Evolutionary conservation across 2,329 filamentous ascomycete species (phyloP), one percentile per base, ranked within the genome.

Genomic region (Phialemonium atrogriseum): DNA sequence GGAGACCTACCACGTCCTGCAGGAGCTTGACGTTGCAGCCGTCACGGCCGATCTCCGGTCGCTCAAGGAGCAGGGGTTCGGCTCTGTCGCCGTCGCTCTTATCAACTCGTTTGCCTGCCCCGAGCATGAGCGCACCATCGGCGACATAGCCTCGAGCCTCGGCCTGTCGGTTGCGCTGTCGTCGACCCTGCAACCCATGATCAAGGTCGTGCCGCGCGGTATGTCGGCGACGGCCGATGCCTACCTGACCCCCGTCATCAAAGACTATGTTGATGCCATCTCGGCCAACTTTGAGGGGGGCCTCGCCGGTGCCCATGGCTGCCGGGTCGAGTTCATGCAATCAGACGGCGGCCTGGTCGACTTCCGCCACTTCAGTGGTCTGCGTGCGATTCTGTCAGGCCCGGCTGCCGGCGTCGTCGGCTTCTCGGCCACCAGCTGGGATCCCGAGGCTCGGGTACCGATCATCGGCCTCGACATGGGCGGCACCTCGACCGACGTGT

Each of bases 241-340:
- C 12, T 84, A 84, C 47, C 61, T 84, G 12, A 83, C 78, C 0
- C 79, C 79, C 0, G 73, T 75, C 2, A 84, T 84, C 41, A 70
- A 75, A 39, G 79, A 78, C 46, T 84, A 84, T 45, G 80, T 84
- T 34, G 64, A 70, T 25, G 74, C 76, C 2, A 81, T 84, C 45
- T 65, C 72, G 38, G 66, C 66, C 17, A 77, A 79, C 1, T 83
- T 84, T 42, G 64, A 73, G 40, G 76, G 78, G 13, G 73, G 75
- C 0, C 59, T 83, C 1, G 77, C 55, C 18, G 73, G 69, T 77
- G 70, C 78, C 82, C 41, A 77, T 73, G 7, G 71, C 13, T 76
- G 77, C n/a, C 63, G 78, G 41, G 83, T 79, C 52, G 77, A 84
- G 45, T 82, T 83, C 45, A 83, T 82, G 78, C 77, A 82, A 44